Evolutionary conservation across 192 early-diverging fungal species (phyloP), one percentile per base, ranked within the genome.

Genomic region (Coemansia sp.): DNA sequence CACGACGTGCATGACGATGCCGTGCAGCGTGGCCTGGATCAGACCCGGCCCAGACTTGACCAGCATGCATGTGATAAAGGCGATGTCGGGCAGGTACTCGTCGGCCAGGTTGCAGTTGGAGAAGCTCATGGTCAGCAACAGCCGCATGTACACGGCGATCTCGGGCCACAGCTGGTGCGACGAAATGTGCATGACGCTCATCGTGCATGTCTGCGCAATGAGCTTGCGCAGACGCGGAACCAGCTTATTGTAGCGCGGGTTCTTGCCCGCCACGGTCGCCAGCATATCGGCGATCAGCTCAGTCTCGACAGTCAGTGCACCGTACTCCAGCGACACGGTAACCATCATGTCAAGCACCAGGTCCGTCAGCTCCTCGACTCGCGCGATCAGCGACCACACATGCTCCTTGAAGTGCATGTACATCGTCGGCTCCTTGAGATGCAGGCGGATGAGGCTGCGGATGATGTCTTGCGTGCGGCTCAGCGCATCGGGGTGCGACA

Each of bases 121-220:
- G 82, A 97, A 98, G 7, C 93, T 95, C 36, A 94, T 82, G 74
- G 95, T 94, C 65, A 97, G 76, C 49, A 93, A 87, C 76, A 96
- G 91, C 14, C 96, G 88, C 59, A 96, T 80, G 60, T 97, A 76
- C 15, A 95, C 91, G 0, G 93, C 91, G 70, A 98, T 95, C 71
- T 98, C 93, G n/a, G 89, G 87, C 95, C 94, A 97, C 39, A 90
- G 85, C 60, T 89, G 85, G 67, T 96, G 94, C 29, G 94, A 88
- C 1, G 90, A 87, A 17, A 98, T 84, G 35, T 88, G 83, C 8
- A 87, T 74, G 17, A 87, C 88, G 40, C 89, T 88, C 63, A 89
- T 86, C 38, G 90, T 77, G 31, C 92, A 93, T 6, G 94, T 94
- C 67, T 87, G 86, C 22, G 86, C 85, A n/a, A 97, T 86, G 12